Evolutionary conservation across 179 eudicot species (phyloP).

Genomic region (Patellifolia procumbens): DNA sequence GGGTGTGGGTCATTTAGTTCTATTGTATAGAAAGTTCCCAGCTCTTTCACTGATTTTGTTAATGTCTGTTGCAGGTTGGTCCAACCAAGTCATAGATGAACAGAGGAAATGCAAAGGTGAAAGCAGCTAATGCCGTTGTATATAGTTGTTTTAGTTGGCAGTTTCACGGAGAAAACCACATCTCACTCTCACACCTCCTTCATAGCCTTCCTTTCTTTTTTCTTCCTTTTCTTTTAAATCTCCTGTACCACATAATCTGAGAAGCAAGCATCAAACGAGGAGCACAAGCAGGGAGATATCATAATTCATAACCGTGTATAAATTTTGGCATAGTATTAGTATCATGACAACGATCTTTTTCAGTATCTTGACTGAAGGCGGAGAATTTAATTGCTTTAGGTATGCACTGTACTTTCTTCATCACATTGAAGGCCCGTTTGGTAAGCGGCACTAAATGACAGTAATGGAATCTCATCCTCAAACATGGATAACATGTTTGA

Average conservation of each 20-base stretch:
- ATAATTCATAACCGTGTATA: neutral
- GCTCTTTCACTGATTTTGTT: neutral
- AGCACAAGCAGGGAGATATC: neutral
- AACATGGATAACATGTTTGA: too few species aligned
- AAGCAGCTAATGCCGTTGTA: neutral
- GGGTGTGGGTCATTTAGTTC: neutral
- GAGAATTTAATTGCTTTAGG: slow-evolving; percentile 11
- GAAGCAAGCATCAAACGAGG: neutral
- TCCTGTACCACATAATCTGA: neutral
- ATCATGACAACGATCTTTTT: slow-evolving; percentile 14
- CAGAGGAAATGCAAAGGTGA: slow-evolving; percentile 15
- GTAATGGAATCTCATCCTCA: too few species aligned
- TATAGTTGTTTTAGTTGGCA: slow-evolving; percentile 15
- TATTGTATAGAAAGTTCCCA: neutral
- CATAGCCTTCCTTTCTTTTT: neutral
- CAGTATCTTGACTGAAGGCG: slow-evolving; percentile 14
- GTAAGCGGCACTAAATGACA: too few species aligned
- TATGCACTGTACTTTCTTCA: neutral
- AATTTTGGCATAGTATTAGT: slow-evolving; percentile 4
- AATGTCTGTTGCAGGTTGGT: slow-evolving; percentile 9
- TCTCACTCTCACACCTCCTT: slow-evolving; percentile 5
- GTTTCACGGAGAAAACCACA: neutral
- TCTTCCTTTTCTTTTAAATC: neutral
- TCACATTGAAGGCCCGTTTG: too few species aligned
- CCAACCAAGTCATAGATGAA: neutral